phyloP scores from a whole-genome alignment of 495 filamentous ascomycete genomes.

The Xeromyces bisporus region DNA sequence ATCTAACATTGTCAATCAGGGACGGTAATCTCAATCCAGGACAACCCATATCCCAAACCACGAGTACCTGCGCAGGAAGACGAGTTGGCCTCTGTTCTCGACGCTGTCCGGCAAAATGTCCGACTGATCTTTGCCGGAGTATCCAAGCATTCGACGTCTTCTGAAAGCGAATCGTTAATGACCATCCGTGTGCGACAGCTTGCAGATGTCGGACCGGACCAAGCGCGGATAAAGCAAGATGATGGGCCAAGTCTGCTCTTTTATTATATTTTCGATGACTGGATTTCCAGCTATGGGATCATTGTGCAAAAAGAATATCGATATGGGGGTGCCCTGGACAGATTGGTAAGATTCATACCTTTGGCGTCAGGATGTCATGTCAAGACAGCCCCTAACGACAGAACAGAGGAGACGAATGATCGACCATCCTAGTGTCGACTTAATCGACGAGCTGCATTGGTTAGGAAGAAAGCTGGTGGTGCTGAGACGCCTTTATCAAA shows the following conservation, averaged over 20 bases:
- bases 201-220: conserved; percentile 13
- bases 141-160: conserved; percentile 32
- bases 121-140: conserved; percentile 55
- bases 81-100: conserved; percentile 24
- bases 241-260: conserved; percentile 62
- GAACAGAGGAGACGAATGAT: conserved; percentile 42
- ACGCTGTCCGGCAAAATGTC: conserved; percentile 48
- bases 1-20: conserved; percentile 15
- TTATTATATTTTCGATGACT: conserved; percentile 82
- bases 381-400: neutral
- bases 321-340: conserved; percentile 39
- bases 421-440: conserved; percentile 35
- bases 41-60: conserved; percentile 41
- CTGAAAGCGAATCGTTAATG: conserved; percentile 28
- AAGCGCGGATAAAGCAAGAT: conserved; percentile 28
- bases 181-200: conserved; percentile 35
- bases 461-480: conserved; percentile 49
- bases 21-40: conserved; percentile 64
- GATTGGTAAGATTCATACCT: conserved; percentile 39
- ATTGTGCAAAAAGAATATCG: conserved; percentile 43
- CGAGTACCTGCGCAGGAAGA: conserved; percentile 13
- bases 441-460: conserved; percentile 57
- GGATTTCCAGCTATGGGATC: conserved; percentile 50
- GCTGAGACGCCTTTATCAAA: conserved; percentile 60
- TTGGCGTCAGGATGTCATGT: conserved; percentile 1